A percentile compares a stretch with the other conserved stretches of the same genome.
phyloP scores from a whole-genome alignment of 805 yeast genomes.

The Ogataea naganishii region DNA sequence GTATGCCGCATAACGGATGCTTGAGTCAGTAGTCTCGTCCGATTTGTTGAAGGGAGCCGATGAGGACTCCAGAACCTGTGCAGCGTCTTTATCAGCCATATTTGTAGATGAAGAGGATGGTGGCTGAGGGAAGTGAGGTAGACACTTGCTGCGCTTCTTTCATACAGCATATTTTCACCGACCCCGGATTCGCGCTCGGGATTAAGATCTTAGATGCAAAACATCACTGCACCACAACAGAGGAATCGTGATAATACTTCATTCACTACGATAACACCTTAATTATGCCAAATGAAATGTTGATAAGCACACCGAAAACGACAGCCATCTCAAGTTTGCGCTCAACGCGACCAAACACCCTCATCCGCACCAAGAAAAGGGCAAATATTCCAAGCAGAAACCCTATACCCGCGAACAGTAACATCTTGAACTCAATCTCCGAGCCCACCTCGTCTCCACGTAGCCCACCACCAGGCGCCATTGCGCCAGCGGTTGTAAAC shows the following conservation, averaged over 20 bases:
- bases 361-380: conserved; percentile 51
- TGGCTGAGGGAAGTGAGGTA: neutral
- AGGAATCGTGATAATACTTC: conserved; percentile 1
- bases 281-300: conserved; percentile 57
- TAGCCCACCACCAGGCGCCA: conserved; percentile 4
- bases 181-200: too few relatives aligned
- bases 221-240: too few relatives aligned
- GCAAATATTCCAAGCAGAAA: conserved; percentile 68
- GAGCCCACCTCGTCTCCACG: conserved; percentile 1
- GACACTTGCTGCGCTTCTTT: too few relatives aligned
- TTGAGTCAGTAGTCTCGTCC: conserved; percentile 30
- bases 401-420: conserved; percentile 67
- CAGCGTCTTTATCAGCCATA: conserved; percentile 20
- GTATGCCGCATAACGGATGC: conserved; percentile 72
- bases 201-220: too few relatives aligned
- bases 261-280: conserved; percentile 31
- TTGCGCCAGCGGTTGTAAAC: conserved; percentile 20
- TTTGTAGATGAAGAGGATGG: conserved; percentile 2
- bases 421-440: conserved; percentile 49
- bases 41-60: too few relatives aligned
- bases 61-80: neutral
- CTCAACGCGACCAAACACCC: conserved; percentile 45
- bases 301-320: conserved; percentile 60
- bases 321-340: conserved; percentile 61
- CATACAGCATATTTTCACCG: too few relatives aligned